Conservation (phyloP, 2,329 filamentous ascomycete genomes). For the Pseudogymnoascus sp. region DNA sequence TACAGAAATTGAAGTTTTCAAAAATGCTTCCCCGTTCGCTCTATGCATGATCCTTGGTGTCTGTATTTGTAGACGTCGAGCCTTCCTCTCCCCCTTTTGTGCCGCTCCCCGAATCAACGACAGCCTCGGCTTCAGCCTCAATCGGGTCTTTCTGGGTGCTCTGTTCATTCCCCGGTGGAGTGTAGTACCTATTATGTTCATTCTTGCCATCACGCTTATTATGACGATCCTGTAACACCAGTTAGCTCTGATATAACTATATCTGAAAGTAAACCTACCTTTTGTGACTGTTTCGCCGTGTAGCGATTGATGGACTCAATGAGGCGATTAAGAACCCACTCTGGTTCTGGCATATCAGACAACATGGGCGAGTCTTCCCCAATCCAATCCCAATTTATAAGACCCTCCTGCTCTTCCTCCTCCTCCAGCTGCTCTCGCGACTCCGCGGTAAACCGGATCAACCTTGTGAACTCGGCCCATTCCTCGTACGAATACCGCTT, state of each 20-base stretch:
- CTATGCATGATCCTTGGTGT: not conserved
- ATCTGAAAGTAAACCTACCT: slow-evolving; percentile 15
- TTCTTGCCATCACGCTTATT: not conserved
- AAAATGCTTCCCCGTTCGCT: not conserved
- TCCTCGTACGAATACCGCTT: slow-evolving; percentile 60
- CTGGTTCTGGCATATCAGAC: slow-evolving; percentile 52
- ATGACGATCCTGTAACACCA: not conserved
- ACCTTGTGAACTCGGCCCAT: slow-evolving; percentile 57
- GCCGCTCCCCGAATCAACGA: not conserved
- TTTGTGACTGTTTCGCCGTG: slow-evolving; percentile 24
- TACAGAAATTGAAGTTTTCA: not conserved
- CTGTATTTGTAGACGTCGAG: not conserved
- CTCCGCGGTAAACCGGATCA: slow-evolving; percentile 50
- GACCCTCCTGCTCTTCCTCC: slow-evolving; percentile 49
- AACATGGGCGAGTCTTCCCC: slow-evolving; percentile 62
- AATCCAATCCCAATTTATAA: slow-evolving; percentile 67
- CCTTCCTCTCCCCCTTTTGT: not conserved
- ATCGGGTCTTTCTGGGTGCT: not conserved
- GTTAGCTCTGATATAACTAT: not conserved
- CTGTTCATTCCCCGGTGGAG: not conserved
- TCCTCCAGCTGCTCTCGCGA: slow-evolving; percentile 26
- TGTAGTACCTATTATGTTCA: not conserved
- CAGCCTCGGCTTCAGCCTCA: not conserved
- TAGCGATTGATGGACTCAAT: slow-evolving; percentile 52
- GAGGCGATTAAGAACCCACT: slow-evolving; percentile 60